These are phyloP conservation scores for Cercis canadensis DNA, from an alignment of 306 rosid species.

Conservation along the genomic window DNA sequence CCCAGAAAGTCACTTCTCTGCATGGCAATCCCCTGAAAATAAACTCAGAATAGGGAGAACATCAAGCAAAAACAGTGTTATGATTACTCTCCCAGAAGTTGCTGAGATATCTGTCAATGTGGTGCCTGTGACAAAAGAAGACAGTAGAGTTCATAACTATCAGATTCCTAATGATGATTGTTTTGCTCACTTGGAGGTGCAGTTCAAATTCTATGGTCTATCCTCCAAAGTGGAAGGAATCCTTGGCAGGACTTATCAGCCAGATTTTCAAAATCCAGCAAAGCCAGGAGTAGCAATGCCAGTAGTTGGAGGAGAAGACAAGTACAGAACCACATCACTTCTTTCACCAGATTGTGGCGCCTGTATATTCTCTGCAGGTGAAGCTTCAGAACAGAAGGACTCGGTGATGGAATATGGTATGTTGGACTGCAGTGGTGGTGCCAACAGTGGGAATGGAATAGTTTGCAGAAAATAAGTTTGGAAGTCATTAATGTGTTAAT, in stretches of 20 bases:
- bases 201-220: constrained; percentile 72
- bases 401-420: constrained; percentile 38
- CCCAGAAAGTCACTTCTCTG: constrained; percentile 57
- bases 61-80: constrained; percentile 63
- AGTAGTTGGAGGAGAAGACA: constrained; percentile 70
- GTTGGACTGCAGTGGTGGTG: constrained; percentile 66
- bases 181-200: constrained; percentile 81
- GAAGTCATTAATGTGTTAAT: not conserved
- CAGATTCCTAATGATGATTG: constrained; percentile 72
- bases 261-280: constrained; percentile 72
- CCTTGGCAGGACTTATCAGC: constrained; percentile 85
- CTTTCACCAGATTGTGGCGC: constrained; percentile 61
- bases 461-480: constrained; percentile 66
- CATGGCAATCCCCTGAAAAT: constrained; percentile 53
- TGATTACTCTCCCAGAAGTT: constrained; percentile 35
- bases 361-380: constrained; percentile 55
- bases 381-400: constrained; percentile 27
- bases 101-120: constrained; percentile 70
- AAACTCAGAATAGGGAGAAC: constrained; percentile 65
- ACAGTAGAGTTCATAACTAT: constrained; percentile 75
- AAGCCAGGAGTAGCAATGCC: constrained; percentile 87
- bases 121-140: constrained; percentile 84
- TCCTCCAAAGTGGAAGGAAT: constrained; percentile 81
- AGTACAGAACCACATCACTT: constrained; percentile 75
- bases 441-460: constrained; percentile 71